phyloP scores from a whole-genome alignment of 202 grass and related monocot species.

The Hordeum pubiflorum region DNA sequence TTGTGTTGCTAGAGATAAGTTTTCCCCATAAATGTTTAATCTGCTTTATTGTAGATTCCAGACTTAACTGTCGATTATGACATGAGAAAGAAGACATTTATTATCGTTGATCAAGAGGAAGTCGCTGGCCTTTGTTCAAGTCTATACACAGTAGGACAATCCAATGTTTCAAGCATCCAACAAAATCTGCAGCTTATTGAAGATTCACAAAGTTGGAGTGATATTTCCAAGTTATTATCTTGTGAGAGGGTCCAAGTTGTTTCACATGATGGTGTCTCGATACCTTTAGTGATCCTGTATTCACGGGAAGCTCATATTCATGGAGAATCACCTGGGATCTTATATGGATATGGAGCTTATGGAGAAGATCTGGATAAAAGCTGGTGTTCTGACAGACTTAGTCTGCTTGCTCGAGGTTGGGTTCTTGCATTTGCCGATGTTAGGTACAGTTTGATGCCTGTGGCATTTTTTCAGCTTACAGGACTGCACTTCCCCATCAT shows the following conservation, averaged over 20 bases:
- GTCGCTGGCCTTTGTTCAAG: slow-evolving; percentile 40
- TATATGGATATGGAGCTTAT: slow-evolving; percentile 91
- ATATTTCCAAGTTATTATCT: slow-evolving; percentile 57
- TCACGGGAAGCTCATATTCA: slow-evolving; percentile 26
- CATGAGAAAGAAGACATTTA: slow-evolving; percentile 57
- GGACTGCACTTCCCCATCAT: not conserved
- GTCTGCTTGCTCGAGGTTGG: slow-evolving; percentile 86
- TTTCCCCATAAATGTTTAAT: slow-evolving; percentile 10
- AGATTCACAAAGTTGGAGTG: slow-evolving; percentile 52
- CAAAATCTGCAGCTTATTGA: slow-evolving; percentile 37
- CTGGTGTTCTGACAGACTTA: slow-evolving; percentile 80
- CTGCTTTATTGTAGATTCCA: slow-evolving; percentile 46
- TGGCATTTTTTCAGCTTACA: not conserved
- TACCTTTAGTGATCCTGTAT: slow-evolving; percentile 68
- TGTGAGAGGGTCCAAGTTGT: slow-evolving; percentile 65
- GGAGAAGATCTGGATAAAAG: slow-evolving; percentile 93
- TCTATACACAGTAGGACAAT: slow-evolving; percentile 15
- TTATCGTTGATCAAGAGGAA: slow-evolving; percentile 78
- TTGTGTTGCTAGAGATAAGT: not conserved
- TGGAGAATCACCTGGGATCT: slow-evolving; percentile 61
- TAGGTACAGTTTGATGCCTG: slow-evolving; percentile 43
- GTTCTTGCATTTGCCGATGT: slow-evolving; percentile 92
- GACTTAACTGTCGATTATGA: slow-evolving; percentile 88
- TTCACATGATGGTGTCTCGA: slow-evolving; percentile 61
- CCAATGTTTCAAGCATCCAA: slow-evolving; percentile 28